phyloP scores from a whole-genome alignment of 2,329 filamentous ascomycete species.

The Arthroderma sp. region DNA sequence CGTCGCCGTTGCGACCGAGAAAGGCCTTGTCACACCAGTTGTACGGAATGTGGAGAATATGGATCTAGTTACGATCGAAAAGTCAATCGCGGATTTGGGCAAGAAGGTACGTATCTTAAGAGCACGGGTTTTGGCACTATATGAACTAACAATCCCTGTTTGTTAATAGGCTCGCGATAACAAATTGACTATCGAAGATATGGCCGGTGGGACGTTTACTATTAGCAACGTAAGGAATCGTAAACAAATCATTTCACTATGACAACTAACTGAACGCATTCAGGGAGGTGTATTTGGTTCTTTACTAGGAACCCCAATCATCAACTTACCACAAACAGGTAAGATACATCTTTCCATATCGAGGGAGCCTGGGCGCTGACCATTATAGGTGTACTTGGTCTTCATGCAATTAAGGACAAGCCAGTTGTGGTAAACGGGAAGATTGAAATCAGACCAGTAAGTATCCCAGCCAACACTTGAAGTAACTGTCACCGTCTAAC shows the following conservation, averaged over 20 bases:
- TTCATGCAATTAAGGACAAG: constrained; percentile 94
- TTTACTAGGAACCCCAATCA: constrained; percentile 94
- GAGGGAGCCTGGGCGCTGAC: constrained; percentile 11
- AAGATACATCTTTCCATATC: constrained; percentile 7
- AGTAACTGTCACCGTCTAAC: not conserved
- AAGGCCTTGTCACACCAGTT: constrained; percentile 91
- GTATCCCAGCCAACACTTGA: constrained; percentile 9
- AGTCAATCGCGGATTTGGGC: constrained; percentile 80
- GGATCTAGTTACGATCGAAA: constrained; percentile 81
- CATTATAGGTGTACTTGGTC: constrained; percentile 57
- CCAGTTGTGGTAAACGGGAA: constrained; percentile 84
- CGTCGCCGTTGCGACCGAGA: constrained; percentile 92
- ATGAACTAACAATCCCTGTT: not conserved
- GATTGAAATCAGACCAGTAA: constrained; percentile 72
- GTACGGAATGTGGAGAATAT: constrained; percentile 84
- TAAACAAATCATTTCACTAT: not conserved
- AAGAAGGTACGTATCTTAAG: constrained; percentile 56
- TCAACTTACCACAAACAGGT: constrained; percentile 86
- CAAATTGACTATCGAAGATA: constrained; percentile 97
- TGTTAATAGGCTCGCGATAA: constrained; percentile 64
- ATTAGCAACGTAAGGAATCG: constrained; percentile 63
- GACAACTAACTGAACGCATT: constrained; percentile 11
- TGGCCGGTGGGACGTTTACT: constrained; percentile 96
- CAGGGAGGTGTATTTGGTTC: constrained; percentile 86
- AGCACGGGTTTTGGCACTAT: not conserved